These are phyloP conservation scores for Hypsizygus marmoreus DNA, from an alignment of 768 basidiomycete species.

Conservation along the genomic window DNA sequence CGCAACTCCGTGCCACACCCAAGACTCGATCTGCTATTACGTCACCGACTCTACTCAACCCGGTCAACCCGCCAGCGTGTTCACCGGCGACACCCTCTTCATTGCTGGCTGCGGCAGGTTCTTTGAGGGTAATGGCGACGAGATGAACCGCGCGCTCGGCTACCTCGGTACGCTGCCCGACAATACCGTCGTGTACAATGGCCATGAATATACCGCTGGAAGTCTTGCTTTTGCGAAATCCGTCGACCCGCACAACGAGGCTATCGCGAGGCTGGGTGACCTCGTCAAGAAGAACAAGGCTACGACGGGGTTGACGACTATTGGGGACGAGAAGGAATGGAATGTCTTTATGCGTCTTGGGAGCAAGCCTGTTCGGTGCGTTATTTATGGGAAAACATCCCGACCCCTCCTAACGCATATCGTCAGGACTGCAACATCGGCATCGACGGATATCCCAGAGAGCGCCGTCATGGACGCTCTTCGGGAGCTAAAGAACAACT, in stretches of 20 bases:
- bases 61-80: conserved; percentile 71
- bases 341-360: conserved; percentile 92
- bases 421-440: conserved; percentile 51
- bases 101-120: conserved; percentile 89
- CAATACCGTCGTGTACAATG: conserved; percentile 80
- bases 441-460: conserved; percentile 42
- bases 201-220: conserved; percentile 88
- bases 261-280: conserved; percentile 56
- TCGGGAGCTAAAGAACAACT: conserved; percentile 84
- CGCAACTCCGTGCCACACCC: conserved; percentile 92
- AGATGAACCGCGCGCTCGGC: conserved; percentile 79
- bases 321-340: conserved; percentile 92
- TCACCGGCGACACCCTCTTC: conserved; percentile 96
- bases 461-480: conserved; percentile 71
- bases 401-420: background rate
- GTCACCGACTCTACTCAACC: conserved; percentile 54
- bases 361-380: conserved; percentile 64
- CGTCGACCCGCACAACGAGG: conserved; percentile 62
- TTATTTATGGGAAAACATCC: conserved; percentile 8
- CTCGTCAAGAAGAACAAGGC: conserved; percentile 59
- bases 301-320: conserved; percentile 84
- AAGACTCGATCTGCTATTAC: conserved; percentile 94
- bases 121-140: conserved; percentile 80
- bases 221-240: conserved; percentile 71
- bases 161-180: conserved; percentile 77